phyloP scores from a whole-genome alignment of 2,329 filamentous ascomycete genomes.

The Ophiostoma tasmaniense region DNA sequence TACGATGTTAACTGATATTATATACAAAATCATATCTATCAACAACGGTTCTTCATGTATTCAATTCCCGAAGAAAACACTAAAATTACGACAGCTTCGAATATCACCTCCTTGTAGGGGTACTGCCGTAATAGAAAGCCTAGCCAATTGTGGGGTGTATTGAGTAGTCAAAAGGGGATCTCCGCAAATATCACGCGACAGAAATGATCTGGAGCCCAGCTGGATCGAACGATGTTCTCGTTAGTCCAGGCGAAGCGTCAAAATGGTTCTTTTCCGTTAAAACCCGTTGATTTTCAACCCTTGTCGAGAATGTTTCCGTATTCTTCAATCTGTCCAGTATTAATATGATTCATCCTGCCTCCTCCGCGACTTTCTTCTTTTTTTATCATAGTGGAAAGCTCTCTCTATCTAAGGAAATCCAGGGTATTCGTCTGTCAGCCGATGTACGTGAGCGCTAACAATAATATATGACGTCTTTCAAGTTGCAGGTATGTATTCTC shows the following conservation, averaged over 20 bases:
- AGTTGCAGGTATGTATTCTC: neutral
- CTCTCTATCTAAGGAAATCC: too few relatives aligned
- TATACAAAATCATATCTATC: neutral
- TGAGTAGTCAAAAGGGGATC: neutral
- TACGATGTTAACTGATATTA: too few relatives aligned
- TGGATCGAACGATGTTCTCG: neutral
- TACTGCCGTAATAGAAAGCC: neutral
- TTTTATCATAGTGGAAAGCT: too few relatives aligned
- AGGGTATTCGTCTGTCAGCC: too few relatives aligned
- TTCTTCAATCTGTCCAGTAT: neutral
- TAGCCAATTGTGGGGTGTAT: neutral
- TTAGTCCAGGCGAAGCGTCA: neutral
- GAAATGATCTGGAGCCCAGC: conserved; percentile 2
- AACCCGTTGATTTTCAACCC: neutral
- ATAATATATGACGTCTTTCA: neutral
- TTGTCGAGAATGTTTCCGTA: neutral
- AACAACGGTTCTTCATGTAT: neutral
- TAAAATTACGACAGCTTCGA: neutral
- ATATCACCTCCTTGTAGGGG: neutral
- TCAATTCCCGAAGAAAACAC: neutral
- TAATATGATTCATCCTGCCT: neutral
- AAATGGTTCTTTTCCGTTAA: neutral
- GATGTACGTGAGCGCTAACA: neutral
- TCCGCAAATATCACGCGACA: conserved; percentile 5
- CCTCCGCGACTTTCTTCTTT: neutral